Evolutionary conservation across 805 yeast genomes (phyloP), one percentile per base, ranked within the genome.

Genomic region (Metschnikowia gelsemii): DNA sequence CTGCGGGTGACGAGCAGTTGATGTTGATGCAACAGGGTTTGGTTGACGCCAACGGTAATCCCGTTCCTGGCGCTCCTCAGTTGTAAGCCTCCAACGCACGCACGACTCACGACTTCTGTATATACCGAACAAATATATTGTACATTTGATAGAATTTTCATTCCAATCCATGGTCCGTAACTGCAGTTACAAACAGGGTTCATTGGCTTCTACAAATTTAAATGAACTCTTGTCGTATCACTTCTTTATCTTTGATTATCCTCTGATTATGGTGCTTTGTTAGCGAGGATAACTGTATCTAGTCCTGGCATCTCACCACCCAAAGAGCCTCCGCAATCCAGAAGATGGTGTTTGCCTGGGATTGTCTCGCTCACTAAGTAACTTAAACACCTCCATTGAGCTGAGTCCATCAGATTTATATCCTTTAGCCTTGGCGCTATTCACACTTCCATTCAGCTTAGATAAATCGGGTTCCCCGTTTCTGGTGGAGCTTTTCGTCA

Each of bases 1-100:
- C 93, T 52, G 91, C 93, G 43, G 97, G 97, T 62, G 82, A 86
- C 59, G 96, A 90, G 72, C 93, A 87, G 72, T 78, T 88, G 56
- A 81, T 87, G 76, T 77, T 86, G 83, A 82, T 84, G 88, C 95
- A 85, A 72, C 89, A 84, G 68, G 91, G 91, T 58, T 72, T 85
- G 67, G 66, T 82, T 51, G 95, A 85, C 62, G 84, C 82, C 53
- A 81, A 85, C 59, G 95, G 93, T 60, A 85, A 85, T 75, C 91
- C 93, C 58, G 76, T 85, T 52, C 88, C 84, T 57, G 87, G 87
- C 58, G 87, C 86, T 46, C 86, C 86, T 50, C 80, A 72, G 66
- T 58, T 72, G 54, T 72, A 59, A 51, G 38, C 39, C 24, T 29
- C 21, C 38, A 24, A n/a, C n/a, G n/a, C 8, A n/a, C 18, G 35